Conservation (phyloP, 176 grass and related monocot genomes). For the Elymus sibiricus region DNA sequence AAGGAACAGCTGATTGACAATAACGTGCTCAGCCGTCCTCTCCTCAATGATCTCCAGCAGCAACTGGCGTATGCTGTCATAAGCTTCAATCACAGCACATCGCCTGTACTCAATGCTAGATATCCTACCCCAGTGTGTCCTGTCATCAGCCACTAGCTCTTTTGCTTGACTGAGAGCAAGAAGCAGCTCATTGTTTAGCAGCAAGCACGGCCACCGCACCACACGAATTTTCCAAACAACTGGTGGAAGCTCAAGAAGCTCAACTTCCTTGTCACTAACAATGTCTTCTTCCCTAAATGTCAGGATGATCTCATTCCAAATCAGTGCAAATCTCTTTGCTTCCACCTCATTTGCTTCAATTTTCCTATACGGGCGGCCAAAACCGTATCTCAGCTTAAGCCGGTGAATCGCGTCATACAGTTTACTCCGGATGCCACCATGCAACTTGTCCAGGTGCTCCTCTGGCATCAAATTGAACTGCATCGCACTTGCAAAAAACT, state of each 20-base stretch:
- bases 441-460: conserved; percentile 44
- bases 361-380: conserved; percentile 86
- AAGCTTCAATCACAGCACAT: conserved; percentile 88
- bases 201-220: conserved; percentile 87
- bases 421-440: conserved; percentile 50
- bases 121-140: conserved; percentile 62
- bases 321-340: conserved; percentile 86
- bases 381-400: conserved; percentile 82
- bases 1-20: conserved; percentile 61
- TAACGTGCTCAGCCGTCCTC: conserved; percentile 53
- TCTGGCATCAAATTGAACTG: conserved; percentile 98
- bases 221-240: conserved; percentile 78
- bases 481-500: conserved; percentile 97
- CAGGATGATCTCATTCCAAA: conserved; percentile 94
- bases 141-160: conserved; percentile 66
- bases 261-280: conserved; percentile 81
- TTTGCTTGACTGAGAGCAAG: conserved; percentile 83
- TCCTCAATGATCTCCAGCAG: conserved; percentile 64
- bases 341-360: conserved; percentile 75
- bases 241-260: conserved; percentile 87
- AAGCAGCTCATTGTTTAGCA: conserved; percentile 84
- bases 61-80: conserved; percentile 72
- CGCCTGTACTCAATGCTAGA: conserved; percentile 73
- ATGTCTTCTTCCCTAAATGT: conserved; percentile 97
- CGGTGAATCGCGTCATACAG: conserved; percentile 72